phyloP scores from a whole-genome alignment of 345 rosid genomes.

The Hypericum perforatum region DNA sequence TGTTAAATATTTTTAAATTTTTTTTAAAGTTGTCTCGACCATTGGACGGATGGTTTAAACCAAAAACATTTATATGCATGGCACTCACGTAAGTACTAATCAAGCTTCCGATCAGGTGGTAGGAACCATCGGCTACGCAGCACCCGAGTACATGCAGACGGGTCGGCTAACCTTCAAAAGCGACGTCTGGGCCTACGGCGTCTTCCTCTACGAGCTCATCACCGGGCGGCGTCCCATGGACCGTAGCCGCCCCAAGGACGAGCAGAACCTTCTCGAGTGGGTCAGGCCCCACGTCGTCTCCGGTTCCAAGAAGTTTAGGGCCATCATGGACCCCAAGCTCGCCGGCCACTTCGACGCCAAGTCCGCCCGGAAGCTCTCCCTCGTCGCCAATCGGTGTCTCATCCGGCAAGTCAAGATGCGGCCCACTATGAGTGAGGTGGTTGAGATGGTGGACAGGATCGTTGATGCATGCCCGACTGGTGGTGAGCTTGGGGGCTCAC shows the following conservation, averaged over 20 bases:
- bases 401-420: constrained; percentile 49
- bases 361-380: constrained; percentile 63
- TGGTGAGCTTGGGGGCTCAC: constrained; percentile 17
- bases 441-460: constrained; percentile 56
- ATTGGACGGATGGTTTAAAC: no score
- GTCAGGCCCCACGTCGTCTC: constrained; percentile 68
- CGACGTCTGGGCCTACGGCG: constrained; percentile 89
- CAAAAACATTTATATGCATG: no score
- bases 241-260: constrained; percentile 67
- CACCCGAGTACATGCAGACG: constrained; percentile 79
- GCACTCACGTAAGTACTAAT: no score
- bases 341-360: constrained; percentile 58
- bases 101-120: constrained; percentile 44
- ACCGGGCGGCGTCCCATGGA: constrained; percentile 87
- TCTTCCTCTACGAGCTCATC: constrained; percentile 81
- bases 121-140: constrained; percentile 94
- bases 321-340: constrained; percentile 76
- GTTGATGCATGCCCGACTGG: constrained; percentile 20
- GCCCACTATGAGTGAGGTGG: constrained; percentile 73
- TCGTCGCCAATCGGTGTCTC: constrained; percentile 73
- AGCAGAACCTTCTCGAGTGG: constrained; percentile 91
- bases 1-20: no score
- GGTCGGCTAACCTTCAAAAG: constrained; percentile 77
- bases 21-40: no score
- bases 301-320: constrained; percentile 49